Percentiles rank a stretch among this genome's conserved stretches.
Conservation (phyloP, 2,329 filamentous ascomycete species). For the Fusarium austroafricanum region DNA sequence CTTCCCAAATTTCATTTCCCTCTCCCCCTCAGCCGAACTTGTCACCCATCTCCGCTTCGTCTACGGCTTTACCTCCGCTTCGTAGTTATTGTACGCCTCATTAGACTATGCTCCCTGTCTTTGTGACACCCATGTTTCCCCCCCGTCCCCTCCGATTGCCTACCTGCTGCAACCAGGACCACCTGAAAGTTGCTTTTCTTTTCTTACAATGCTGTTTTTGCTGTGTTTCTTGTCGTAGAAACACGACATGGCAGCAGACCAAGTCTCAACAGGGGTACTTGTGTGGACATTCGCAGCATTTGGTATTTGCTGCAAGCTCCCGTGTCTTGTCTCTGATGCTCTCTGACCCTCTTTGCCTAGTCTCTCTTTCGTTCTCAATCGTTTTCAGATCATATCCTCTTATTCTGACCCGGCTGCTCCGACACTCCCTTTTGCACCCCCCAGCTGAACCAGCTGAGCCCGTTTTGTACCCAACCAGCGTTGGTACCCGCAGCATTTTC, state of each 20-base stretch:
- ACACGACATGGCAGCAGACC: neutral
- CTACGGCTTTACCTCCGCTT: conserved; percentile 22
- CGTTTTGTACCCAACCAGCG: conserved; percentile 31
- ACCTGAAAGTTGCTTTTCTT: conserved; percentile 38
- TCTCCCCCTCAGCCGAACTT: neutral
- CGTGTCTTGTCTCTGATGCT: conserved; percentile 34
- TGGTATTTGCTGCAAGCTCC: conserved; percentile 42
- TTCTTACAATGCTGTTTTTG: conserved; percentile 11
- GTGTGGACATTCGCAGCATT: conserved; percentile 18
- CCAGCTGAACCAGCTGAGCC: conserved; percentile 33
- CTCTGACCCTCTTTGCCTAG: conserved; percentile 23
- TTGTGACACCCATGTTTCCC: conserved; percentile 35
- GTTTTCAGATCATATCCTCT: conserved; percentile 3
- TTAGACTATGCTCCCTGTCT: conserved; percentile 34
- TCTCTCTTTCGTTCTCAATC: conserved; percentile 23
- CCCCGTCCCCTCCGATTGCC: conserved; percentile 20
- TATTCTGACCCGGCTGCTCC: conserved; percentile 17
- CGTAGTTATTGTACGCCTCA: conserved; percentile 22
- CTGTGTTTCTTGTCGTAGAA: conserved; percentile 16
- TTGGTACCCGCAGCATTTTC: conserved; percentile 24
- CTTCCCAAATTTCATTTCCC: neutral
- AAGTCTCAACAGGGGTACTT: conserved; percentile 18
- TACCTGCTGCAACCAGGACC: conserved; percentile 33
- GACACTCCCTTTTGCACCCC: conserved; percentile 19
- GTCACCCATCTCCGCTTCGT: conserved; percentile 25